Evolutionary conservation across 352 stramenopile species (phyloP).

Genomic region (Phytophthora megakarya): DNA sequence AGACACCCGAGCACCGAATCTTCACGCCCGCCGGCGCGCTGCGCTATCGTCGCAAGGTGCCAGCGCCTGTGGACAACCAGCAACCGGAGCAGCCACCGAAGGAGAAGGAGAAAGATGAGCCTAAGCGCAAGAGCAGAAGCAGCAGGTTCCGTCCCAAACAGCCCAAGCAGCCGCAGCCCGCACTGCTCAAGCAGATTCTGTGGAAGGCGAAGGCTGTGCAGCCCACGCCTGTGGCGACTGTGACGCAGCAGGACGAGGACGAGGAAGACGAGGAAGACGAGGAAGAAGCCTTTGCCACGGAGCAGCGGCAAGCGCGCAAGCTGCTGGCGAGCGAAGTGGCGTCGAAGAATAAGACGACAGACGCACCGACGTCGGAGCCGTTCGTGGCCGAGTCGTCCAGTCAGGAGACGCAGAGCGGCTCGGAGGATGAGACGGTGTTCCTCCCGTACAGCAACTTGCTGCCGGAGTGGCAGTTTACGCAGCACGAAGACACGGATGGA

Average conservation of each 20-base stretch:
- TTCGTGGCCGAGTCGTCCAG: slow-evolving; percentile 55
- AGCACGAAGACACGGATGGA: slow-evolving; percentile 22
- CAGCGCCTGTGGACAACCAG: slow-evolving; percentile 35
- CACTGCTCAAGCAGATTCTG: slow-evolving; percentile 59
- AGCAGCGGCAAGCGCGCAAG: slow-evolving; percentile 51
- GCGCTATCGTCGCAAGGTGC: slow-evolving; percentile 63
- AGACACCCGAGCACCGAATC: slow-evolving; percentile 51
- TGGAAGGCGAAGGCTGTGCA: slow-evolving; percentile 62
- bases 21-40: slow-evolving; percentile 27
- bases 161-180: slow-evolving; percentile 17
- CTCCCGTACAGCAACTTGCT: slow-evolving; percentile 36
- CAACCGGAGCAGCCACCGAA: slow-evolving; percentile 27
- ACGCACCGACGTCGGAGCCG: slow-evolving; percentile 3
- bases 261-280: slow-evolving; percentile 44
- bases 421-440: slow-evolving; percentile 54
- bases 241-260: slow-evolving; percentile 4
- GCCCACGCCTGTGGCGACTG: slow-evolving; percentile 1
- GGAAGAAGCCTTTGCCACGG: slow-evolving; percentile 42
- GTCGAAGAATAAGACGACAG: slow-evolving; percentile 21
- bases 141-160: slow-evolving; percentile 22
- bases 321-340: slow-evolving; percentile 38
- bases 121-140: slow-evolving; percentile 6
- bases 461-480: slow-evolving; percentile 17
- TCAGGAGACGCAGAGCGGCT: slow-evolving; percentile 75
- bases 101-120: slow-evolving; percentile 1